Evolutionary conservation across 305 asterid species (phyloP).

Genomic region (Lippia alba): DNA sequence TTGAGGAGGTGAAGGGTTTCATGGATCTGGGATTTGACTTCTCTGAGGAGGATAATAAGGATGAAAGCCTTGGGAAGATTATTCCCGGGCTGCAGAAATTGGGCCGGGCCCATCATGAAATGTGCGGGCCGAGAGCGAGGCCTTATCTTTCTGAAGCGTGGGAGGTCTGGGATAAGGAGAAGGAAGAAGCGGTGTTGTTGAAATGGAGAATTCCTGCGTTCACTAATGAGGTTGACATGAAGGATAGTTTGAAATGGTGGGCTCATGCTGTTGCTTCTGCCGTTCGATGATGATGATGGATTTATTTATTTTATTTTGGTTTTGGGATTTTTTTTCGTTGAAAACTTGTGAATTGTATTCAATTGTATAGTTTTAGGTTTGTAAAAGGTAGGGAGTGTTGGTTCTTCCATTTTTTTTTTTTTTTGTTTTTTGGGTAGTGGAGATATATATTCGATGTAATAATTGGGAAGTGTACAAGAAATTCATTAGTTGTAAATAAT

Average conservation of each 20-base stretch:
- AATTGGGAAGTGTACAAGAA: no score
- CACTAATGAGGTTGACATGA: slow-evolving; percentile 56
- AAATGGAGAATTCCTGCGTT: slow-evolving; percentile 56
- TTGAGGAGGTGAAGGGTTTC: slow-evolving; percentile 78
- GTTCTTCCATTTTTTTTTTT: no score
- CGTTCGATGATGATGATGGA: slow-evolving; percentile 40
- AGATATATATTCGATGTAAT: no score
- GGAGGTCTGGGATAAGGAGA: slow-evolving; percentile 41
- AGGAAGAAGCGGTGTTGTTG: slow-evolving; percentile 35
- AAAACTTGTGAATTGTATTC: background rate
- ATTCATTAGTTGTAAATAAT: no score
- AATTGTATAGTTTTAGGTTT: slow-evolving; percentile 7
- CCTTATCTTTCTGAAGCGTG: slow-evolving; percentile 93
- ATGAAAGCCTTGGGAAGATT: slow-evolving; percentile 56
- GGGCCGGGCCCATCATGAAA: slow-evolving; percentile 31
- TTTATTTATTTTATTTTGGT: background rate
- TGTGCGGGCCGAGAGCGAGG: slow-evolving; percentile 41
- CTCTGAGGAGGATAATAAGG: slow-evolving; percentile 63
- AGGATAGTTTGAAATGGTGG: slow-evolving; percentile 77
- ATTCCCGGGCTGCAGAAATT: slow-evolving; percentile 76
- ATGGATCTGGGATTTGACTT: slow-evolving; percentile 82
- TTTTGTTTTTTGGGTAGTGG: no score
- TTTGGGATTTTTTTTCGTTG: no score
- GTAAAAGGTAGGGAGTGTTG: no score
- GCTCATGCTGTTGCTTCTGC: slow-evolving; percentile 83